These are phyloP conservation scores for Coniferiporia sulphurascens DNA, from an alignment of 1,284 basidiomycete genomes.

Conservation along the genomic window DNA sequence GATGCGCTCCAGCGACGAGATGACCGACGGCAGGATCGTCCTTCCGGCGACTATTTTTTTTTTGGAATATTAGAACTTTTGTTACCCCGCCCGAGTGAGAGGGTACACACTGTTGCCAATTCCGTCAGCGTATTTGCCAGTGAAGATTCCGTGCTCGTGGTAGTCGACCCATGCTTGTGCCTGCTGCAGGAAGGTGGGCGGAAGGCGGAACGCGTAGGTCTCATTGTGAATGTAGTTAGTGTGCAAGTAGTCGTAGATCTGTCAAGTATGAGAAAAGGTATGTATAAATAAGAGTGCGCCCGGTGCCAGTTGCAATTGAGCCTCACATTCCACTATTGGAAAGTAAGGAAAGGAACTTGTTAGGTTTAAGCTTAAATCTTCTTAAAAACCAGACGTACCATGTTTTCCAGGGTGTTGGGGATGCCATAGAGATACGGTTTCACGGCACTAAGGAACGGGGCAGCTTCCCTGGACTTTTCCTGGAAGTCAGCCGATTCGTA, in stretches of 20 bases:
- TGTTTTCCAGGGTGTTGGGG: slow-evolving; percentile 37
- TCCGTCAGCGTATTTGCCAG: slow-evolving; percentile 31
- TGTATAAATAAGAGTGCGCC: background rate
- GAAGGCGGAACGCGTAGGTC: slow-evolving; percentile 30
- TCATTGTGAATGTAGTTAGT: slow-evolving; percentile 47
- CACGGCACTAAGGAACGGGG: slow-evolving; percentile 38
- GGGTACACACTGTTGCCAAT: slow-evolving; percentile 37
- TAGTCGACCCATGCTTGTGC: slow-evolving; percentile 45
- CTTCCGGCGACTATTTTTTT: slow-evolving; percentile 64
- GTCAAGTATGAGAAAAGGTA: background rate
- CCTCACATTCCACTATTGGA: slow-evolving; percentile 33
- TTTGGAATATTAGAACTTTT: slow-evolving; percentile 4
- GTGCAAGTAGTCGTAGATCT: slow-evolving; percentile 50
- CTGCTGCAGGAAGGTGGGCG: slow-evolving; percentile 32
- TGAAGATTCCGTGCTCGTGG: slow-evolving; percentile 48
- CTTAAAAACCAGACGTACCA: slow-evolving; percentile 26
- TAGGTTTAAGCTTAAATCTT: background rate
- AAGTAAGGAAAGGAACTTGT: background rate
- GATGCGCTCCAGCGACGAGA: slow-evolving; percentile 67
- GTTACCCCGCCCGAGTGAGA: background rate
- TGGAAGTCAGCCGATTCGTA: slow-evolving; percentile 35
- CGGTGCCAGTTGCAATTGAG: background rate
- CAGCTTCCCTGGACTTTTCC: slow-evolving; percentile 29
- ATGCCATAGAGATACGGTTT: slow-evolving; percentile 38
- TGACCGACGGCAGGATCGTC: slow-evolving; percentile 67